A percentile compares a stretch with the other conserved stretches of the same genome.
phyloP scores from a whole-genome alignment of 2,329 filamentous ascomycete species.

The Epichloe scottii region DNA sequence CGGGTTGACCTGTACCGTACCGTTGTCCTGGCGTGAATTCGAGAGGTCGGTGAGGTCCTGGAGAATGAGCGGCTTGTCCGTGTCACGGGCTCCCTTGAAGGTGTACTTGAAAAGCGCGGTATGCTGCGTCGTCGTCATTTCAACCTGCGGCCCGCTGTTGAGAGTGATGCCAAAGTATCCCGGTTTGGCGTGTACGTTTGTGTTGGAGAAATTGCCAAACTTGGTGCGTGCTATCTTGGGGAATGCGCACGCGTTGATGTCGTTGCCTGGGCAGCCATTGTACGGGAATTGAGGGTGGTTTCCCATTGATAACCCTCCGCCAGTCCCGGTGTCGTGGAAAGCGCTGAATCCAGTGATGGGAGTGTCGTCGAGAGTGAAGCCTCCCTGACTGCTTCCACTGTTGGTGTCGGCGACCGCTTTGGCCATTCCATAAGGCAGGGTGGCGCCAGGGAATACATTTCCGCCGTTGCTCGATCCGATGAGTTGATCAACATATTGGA shows the following conservation, averaged over 20 bases:
- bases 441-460: slow-evolving; percentile 32
- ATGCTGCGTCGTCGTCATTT: slow-evolving; percentile 57
- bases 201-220: slow-evolving; percentile 33
- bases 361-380: slow-evolving; percentile 39
- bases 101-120: slow-evolving; percentile 54
- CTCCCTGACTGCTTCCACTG: slow-evolving; percentile 38
- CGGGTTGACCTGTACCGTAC: slow-evolving; percentile 39
- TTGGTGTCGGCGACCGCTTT: slow-evolving; percentile 41
- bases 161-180: slow-evolving; percentile 55
- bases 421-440: slow-evolving; percentile 36
- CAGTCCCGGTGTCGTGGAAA: slow-evolving; percentile 47
- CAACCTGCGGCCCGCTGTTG: slow-evolving; percentile 42
- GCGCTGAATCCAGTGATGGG: slow-evolving; percentile 42
- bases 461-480: slow-evolving; percentile 22
- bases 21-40: slow-evolving; percentile 46
- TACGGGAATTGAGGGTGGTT: slow-evolving; percentile 65
- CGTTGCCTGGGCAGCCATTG: slow-evolving; percentile 44
- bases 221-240: slow-evolving; percentile 31
- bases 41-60: slow-evolving; percentile 54
- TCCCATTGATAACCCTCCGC: slow-evolving; percentile 49
- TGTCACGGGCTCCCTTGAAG: slow-evolving; percentile 33
- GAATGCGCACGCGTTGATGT: slow-evolving; percentile 50
- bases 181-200: slow-evolving; percentile 42
- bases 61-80: slow-evolving; percentile 44
- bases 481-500: slow-evolving; percentile 24